Evolutionary conservation across 768 basidiomycete genomes (phyloP), one percentile per base, ranked within the genome.

Genomic region (Obba rivulosa): DNA sequence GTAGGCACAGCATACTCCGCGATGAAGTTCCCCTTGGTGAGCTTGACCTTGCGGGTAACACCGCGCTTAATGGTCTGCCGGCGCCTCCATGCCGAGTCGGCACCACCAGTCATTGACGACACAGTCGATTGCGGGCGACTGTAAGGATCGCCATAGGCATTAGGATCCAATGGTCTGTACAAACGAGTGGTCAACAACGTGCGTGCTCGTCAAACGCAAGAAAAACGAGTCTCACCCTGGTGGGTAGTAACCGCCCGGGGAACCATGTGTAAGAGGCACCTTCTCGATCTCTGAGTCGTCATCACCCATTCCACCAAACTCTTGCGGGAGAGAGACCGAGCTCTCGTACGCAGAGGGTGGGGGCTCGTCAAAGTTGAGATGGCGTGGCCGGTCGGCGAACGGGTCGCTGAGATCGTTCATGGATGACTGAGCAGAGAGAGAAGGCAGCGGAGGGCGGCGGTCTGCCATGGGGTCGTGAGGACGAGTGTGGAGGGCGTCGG

Each of bases 21-120:
- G 66, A 95, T 87, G 69, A 92, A 95, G 60, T 94, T 88, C 50
- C 94, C 94, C 42, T 92, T 78, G 8, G 92, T 95, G 55, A 97
- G 83, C 65, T 90, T 88, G 72, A 98, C 87, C 63, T 87, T 90
- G 59, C 90, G 86, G n/a, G 92, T 94, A 20, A 92, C 90, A 50
- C 91, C 85, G 45, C 92, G 87, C 63, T 90, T 90, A 68, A 93
- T 88, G 25, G 88, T 92, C 67, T 95, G 92, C 47, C 92, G 84
- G 50, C 87, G 81, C 54, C 77, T 69, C 79, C 79, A 80, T 31
- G 66, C 66, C 4, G 63, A 59, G 24, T 72, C 69, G 8, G 64
- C 64, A 46, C 68, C 67, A n/a, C 46, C 56, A 18, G 68, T 66
- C 1, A 51, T 74, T 23, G 63, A 61, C 16, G 71, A 69, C 11